Percentiles rank a stretch among this genome's conserved stretches.
These are phyloP conservation scores for Dispira simplex DNA, from an alignment of 192 early-diverging fungal species.

Conservation along the genomic window DNA sequence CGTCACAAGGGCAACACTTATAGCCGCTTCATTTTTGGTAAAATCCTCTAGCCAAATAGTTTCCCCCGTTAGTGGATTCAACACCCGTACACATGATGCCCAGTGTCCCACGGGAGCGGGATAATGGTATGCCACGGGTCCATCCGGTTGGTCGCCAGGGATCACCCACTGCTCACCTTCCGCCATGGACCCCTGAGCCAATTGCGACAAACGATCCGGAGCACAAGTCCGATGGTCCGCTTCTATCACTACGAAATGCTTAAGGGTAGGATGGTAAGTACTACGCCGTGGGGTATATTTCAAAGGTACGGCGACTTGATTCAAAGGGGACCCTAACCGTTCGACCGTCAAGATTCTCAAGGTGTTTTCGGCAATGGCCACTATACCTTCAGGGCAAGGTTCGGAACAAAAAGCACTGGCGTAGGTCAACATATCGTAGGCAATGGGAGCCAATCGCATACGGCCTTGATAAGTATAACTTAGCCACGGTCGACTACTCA, in stretches of 20 bases:
- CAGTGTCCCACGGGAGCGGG: background rate
- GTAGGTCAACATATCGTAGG: slow-evolving; percentile 72
- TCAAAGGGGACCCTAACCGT: slow-evolving; percentile 63
- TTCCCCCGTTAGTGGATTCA: slow-evolving; percentile 62
- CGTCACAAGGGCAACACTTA: slow-evolving; percentile 48
- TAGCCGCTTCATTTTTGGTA: slow-evolving; percentile 69
- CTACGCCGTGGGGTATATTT: slow-evolving; percentile 80
- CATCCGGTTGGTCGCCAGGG: too few species aligned
- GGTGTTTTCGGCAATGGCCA: slow-evolving; percentile 70
- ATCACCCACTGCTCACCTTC: background rate
- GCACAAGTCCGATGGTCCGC: slow-evolving; percentile 44
- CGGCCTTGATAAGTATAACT: slow-evolving; percentile 62
- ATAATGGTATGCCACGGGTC: too few species aligned
- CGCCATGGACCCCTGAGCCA: background rate
- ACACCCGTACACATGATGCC: slow-evolving; percentile 38
- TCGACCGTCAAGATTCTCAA: slow-evolving; percentile 80
- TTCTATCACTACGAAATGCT: slow-evolving; percentile 82
- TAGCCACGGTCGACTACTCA: slow-evolving; percentile 81
- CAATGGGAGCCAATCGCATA: slow-evolving; percentile 63
- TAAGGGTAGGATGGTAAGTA: slow-evolving; percentile 48
- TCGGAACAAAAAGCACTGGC: slow-evolving; percentile 71
- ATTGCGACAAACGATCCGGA: background rate
- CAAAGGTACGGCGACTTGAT: slow-evolving; percentile 70
- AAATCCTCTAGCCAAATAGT: slow-evolving; percentile 56
- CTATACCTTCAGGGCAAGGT: slow-evolving; percentile 78